These are phyloP conservation scores for Melaleuca quinquenervia DNA, from an alignment of 345 rosid species.

Conservation along the genomic window DNA sequence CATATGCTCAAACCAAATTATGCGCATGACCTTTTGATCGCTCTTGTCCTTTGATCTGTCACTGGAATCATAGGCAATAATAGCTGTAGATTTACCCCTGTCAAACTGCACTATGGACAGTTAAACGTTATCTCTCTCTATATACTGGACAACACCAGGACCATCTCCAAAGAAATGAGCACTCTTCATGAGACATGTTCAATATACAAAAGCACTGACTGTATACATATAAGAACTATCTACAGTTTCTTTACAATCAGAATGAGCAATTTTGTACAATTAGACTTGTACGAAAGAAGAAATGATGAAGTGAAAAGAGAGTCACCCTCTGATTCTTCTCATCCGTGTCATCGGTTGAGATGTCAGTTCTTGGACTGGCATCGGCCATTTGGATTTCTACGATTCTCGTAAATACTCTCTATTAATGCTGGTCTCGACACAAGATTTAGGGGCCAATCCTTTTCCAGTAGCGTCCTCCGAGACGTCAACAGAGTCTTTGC, in stretches of 20 bases:
- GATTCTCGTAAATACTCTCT: constrained; percentile 36
- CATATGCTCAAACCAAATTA: background rate
- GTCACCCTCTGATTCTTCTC: constrained; percentile 73
- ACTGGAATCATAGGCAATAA: constrained; percentile 80
- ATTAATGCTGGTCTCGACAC: constrained; percentile 20
- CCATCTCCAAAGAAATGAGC: background rate
- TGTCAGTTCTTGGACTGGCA: constrained; percentile 84
- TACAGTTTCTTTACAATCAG: background rate
- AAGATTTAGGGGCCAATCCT: constrained; percentile 20
- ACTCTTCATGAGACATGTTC: background rate
- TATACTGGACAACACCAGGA: background rate
- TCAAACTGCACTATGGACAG: constrained; percentile 45
- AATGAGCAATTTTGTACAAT: background rate
- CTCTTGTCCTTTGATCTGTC: constrained; percentile 84
- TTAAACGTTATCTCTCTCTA: background rate
- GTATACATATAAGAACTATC: background rate
- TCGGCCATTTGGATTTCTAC: constrained; percentile 55
- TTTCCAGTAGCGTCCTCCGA: constrained; percentile 18
- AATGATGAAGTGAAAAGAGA: constrained; percentile 3
- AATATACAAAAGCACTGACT: background rate
- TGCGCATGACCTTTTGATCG: constrained; percentile 78
- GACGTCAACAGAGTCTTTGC: constrained; percentile 8
- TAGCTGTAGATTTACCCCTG: constrained; percentile 30
- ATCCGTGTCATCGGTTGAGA: constrained; percentile 89
- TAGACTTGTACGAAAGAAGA: background rate